Evolutionary conservation across 768 basidiomycete genomes (phyloP), one percentile per base, ranked within the genome.

Genomic region (Leccinum longicurvipes): DNA sequence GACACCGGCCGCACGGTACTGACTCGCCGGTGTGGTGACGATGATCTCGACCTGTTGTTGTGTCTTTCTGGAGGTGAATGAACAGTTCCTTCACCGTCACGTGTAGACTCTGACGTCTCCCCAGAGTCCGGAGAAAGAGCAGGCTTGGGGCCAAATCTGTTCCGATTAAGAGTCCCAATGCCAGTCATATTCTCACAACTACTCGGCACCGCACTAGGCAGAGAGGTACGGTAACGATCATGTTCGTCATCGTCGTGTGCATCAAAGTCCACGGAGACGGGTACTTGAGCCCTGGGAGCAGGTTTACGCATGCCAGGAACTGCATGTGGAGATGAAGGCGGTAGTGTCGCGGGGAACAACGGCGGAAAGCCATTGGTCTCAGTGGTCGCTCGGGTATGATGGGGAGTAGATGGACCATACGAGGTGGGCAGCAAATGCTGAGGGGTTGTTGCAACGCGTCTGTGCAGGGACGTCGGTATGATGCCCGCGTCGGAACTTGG

Each of bases 181-280:
- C 87, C 87, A 12, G 86, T 88, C 82, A 88, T 84, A 60, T 88
- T 78, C 56, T 82, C 80, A 31, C 71, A 76, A 45, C 69, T 74
- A 46, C 72, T 76, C 21, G 81, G 77, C 27, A 87, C 75, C 14
- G 76, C 77, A 59, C 83, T 86, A 3, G 84, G 80, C 25, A 83
- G 68, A 51, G 80, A 70, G 8, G 75, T 73, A 19, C 81, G 77
- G 44, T 74, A 65, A 31, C 62, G 67, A 42, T 53, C 63, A 45
- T 61, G 67, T 54, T 72, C 69, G 29, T 74, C 74, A 25, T 62
- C 71, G 14, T 72, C 67, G 17, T 62, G 71, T 12, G 67, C 67
- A 50, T 70, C 66, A 44, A 81, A 77, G 31, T 79, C 75, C 47
- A 83, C 77, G 11, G 85, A 84, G 11, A 82, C 75, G 1, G 86